Evolutionary conservation across 2,329 filamentous ascomycete species (phyloP), one percentile per base, ranked within the genome.

Genomic region (Teratosphaeria epicoccoides): DNA sequence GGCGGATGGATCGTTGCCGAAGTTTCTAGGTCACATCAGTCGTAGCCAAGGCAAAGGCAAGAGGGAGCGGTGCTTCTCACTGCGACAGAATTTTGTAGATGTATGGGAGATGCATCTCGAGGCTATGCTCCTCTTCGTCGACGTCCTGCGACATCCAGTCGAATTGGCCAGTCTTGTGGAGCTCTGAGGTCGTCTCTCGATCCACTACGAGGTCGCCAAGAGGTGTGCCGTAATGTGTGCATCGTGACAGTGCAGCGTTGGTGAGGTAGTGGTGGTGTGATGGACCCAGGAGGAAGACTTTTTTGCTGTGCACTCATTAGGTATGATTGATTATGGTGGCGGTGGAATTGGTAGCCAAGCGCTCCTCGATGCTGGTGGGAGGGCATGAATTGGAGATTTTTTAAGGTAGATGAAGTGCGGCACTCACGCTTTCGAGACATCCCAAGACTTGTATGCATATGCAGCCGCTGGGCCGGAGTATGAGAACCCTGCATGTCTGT

Each of bases 41-140:
- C 50, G 49, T 24, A n/a, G n/a, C n/a, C n/a, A 20, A 40, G 23
- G 24, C 4, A 24, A 2, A 14, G 9, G 11, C 14, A 44, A 5
- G 43, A 45, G 29, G 49, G 33, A 26, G 28, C 7, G 44, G 40
- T 37, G 20, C 5, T 3, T 6, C 24, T 9, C 49, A 78, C 66
- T 73, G 71, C 52, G 77, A 77, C 6, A 84, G 76, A 49, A 87
- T 81, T 65, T 90, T 89, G 75, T 89, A 90, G 57, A 97, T 85
- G 64, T 94, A 96, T 0, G 93, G 91, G 7, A 97, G 76, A 61
- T 98, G 93, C 85, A 98, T 95, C 73, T 98, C 93, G 1, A 97
- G 78, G 49, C 88, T 95, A 70, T 98, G 93, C 70, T 98, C 93
- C 4, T 80, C 78, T 55, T 88, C 80, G 63, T 98, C 93, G 5